These are phyloP conservation scores for Leonotis leonurus DNA, from an alignment of 257 asterid genomes.

Conservation along the genomic window DNA sequence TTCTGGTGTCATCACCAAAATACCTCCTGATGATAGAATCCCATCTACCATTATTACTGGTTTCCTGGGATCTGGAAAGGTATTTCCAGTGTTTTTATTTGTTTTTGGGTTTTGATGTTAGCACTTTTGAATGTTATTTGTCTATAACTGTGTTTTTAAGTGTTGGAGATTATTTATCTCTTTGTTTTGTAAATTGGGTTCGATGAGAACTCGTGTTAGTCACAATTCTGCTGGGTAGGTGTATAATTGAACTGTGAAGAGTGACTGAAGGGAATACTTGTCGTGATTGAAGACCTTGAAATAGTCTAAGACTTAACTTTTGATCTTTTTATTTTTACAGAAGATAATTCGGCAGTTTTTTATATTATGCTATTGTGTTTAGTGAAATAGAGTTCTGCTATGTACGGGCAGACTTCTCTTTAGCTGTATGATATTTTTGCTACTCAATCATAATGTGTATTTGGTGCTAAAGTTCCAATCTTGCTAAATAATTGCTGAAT, in stretches of 20 bases:
- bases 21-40: constrained; percentile 81
- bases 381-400: background rate
- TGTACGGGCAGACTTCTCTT: background rate
- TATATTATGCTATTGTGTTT: background rate
- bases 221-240: background rate
- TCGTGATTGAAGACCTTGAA: background rate
- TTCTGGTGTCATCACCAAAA: constrained; percentile 64
- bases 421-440: background rate
- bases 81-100: too few species aligned
- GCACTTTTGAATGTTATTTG: too few species aligned
- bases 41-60: constrained; percentile 99
- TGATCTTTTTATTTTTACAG: background rate
- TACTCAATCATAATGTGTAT: background rate
- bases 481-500: too few species aligned
- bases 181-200: background rate
- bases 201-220: constrained; percentile 1
- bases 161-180: background rate
- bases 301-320: background rate
- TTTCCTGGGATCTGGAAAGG: constrained; percentile 97
- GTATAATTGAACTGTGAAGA: background rate
- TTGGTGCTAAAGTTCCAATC: too few species aligned
- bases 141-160: background rate
- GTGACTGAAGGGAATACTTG: background rate
- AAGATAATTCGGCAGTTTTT: background rate
- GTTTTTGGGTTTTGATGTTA: too few species aligned